Conservation (phyloP, 2,329 filamentous ascomycete genomes). For the Tympanopsis confertula region DNA sequence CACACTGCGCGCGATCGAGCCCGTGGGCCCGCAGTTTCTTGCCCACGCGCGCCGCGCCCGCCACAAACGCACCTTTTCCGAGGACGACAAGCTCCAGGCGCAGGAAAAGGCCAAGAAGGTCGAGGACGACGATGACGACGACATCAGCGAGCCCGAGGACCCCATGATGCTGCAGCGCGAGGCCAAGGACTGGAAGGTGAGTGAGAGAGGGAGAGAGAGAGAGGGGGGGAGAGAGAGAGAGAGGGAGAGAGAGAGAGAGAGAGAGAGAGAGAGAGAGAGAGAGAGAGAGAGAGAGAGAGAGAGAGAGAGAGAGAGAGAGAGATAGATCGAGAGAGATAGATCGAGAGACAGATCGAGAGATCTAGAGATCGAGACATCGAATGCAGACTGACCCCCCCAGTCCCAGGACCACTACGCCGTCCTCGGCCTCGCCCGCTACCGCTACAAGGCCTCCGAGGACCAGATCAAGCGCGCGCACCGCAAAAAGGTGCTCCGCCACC, state of each 20-base stretch:
- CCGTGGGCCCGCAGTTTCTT: conserved; percentile 93
- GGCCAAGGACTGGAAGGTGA: conserved; percentile 99
- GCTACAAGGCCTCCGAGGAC: conserved; percentile 85
- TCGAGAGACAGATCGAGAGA: no score
- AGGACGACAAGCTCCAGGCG: conserved; percentile 95
- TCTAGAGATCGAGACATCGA: neutral
- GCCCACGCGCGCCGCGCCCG: conserved; percentile 91
- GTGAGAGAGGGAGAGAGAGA: no score
- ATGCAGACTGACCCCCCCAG: conserved; percentile 27
- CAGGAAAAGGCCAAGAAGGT: conserved; percentile 91
- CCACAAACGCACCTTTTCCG: conserved; percentile 94
- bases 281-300: no score
- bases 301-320: no score
- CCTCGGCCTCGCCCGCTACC: conserved; percentile 83
- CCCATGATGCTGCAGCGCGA: conserved; percentile 82
- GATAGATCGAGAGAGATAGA: no score
- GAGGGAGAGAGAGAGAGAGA: no score
- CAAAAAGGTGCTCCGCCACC: conserved; percentile 98
- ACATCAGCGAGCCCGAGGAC: conserved; percentile 90
- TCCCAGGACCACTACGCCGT: conserved; percentile 96
- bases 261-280: no score
- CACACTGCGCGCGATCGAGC: conserved; percentile 80
- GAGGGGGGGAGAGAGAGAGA: no score
- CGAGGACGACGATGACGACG: conserved; percentile 78
- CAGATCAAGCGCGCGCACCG: conserved; percentile 98